Percentiles rank a stretch among this genome's conserved stretches.
Conservation (phyloP, 306 rosid genomes). For the Canavalia gladiata region DNA sequence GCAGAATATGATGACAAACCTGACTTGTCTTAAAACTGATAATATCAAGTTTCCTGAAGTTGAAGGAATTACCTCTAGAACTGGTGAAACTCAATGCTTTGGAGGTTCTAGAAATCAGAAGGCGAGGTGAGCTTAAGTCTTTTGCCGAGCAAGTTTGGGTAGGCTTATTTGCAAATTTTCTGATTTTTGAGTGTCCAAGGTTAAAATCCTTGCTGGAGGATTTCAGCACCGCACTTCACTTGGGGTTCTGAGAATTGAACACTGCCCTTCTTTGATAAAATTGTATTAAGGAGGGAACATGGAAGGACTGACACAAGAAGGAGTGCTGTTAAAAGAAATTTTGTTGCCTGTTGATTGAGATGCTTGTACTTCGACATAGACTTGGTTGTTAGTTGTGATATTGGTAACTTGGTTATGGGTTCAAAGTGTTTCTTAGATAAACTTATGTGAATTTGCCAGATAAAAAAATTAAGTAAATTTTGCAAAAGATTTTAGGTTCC, state of each 20-base stretch:
- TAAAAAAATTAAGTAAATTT: too few relatives aligned
- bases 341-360: too few relatives aligned
- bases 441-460: too few relatives aligned
- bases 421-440: too few relatives aligned
- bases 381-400: too few relatives aligned
- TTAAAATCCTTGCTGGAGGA: background rate
- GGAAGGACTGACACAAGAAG: constrained; percentile 31
- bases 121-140: background rate
- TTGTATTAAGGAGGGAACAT: background rate
- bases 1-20: background rate
- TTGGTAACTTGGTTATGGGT: too few relatives aligned
- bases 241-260: background rate
- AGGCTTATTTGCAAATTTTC: background rate
- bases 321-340: too few relatives aligned
- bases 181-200: accelerated
- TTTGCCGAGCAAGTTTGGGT: background rate
- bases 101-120: background rate
- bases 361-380: too few relatives aligned
- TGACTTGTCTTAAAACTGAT: background rate
- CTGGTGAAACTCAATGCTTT: background rate
- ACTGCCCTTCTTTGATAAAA: background rate
- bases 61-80: background rate
- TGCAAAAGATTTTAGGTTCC: background rate
- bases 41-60: background rate
- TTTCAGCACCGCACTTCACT: background rate